Evolutionary conservation across 1,139 yeast genomes (phyloP).

Genomic region (Geotrichum europaeum): DNA sequence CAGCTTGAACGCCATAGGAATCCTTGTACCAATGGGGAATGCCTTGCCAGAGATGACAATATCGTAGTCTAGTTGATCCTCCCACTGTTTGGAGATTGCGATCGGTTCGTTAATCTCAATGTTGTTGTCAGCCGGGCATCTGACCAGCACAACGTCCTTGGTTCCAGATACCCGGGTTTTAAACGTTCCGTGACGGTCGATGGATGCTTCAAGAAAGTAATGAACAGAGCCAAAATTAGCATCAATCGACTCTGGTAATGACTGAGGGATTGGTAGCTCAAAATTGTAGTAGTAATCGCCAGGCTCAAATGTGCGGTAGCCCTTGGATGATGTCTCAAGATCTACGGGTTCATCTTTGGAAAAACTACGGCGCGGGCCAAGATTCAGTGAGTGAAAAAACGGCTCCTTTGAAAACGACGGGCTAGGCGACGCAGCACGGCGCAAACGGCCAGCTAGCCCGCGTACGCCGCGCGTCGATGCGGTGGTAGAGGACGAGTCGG

Average conservation of each 20-base stretch:
- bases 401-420: slow-evolving; percentile 8
- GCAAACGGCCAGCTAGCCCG: slow-evolving; percentile 15
- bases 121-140: slow-evolving; percentile 73
- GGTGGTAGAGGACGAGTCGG: slow-evolving; percentile 1
- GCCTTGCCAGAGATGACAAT: slow-evolving; percentile 84
- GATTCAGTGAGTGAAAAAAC: slow-evolving; percentile 1
- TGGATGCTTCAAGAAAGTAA: slow-evolving; percentile 60
- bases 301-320: slow-evolving; percentile 50
- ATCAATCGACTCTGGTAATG: slow-evolving; percentile 71
- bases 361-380: slow-evolving; percentile 9
- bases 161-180: slow-evolving; percentile 65
- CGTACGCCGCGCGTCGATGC: slow-evolving; percentile 14
- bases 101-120: slow-evolving; percentile 91
- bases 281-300: slow-evolving; percentile 92
- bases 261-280: slow-evolving; percentile 79
- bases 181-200: slow-evolving; percentile 79
- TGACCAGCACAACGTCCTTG: slow-evolving; percentile 57
- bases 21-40: slow-evolving; percentile 70
- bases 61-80: slow-evolving; percentile 81
- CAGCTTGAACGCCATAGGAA: slow-evolving; percentile 79
- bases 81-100: slow-evolving; percentile 88
- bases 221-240: slow-evolving; percentile 77
- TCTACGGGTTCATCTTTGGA: slow-evolving; percentile 18
- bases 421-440: slow-evolving; percentile 19
- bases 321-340: slow-evolving; percentile 22